Conservation (phyloP, 768 basidiomycete species). For the Lepiota venenata region DNA sequence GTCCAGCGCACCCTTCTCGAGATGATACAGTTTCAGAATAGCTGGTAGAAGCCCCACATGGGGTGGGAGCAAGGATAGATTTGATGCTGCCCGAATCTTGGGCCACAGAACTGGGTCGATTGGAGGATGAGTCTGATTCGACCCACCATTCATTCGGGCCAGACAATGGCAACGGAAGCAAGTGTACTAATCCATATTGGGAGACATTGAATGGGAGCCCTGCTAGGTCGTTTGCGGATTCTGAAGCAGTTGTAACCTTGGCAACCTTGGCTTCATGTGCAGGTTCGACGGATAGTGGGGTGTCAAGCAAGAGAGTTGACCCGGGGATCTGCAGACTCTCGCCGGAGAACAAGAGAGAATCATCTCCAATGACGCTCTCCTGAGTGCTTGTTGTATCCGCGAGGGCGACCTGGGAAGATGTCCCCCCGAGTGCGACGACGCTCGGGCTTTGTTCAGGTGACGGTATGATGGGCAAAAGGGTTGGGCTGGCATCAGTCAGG, state of each 20-base stretch:
- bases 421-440: constrained; percentile 8
- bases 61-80: neutral
- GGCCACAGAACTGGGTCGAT: neutral
- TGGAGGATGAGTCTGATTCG: neutral
- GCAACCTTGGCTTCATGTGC: neutral
- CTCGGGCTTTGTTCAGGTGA: neutral
- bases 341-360: neutral
- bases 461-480: constrained; percentile 12
- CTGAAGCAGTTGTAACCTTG: constrained; percentile 12
- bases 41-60: neutral
- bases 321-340: neutral
- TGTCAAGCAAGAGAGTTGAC: neutral
- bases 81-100: neutral
- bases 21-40: neutral
- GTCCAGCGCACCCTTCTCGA: neutral
- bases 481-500: constrained; percentile 10
- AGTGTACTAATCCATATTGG: constrained; percentile 38
- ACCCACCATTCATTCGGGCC: neutral
- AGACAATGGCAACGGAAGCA: constrained; percentile 29
- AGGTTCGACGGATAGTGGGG: neutral
- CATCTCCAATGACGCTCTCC: no score
- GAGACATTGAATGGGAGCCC: constrained; percentile 34
- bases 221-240: constrained; percentile 9
- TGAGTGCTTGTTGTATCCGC: no score
- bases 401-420: neutral